Base-by-base conservation (phyloP, 2,329 filamentous ascomycete species). In the Alternaria incomplexa region DNA sequence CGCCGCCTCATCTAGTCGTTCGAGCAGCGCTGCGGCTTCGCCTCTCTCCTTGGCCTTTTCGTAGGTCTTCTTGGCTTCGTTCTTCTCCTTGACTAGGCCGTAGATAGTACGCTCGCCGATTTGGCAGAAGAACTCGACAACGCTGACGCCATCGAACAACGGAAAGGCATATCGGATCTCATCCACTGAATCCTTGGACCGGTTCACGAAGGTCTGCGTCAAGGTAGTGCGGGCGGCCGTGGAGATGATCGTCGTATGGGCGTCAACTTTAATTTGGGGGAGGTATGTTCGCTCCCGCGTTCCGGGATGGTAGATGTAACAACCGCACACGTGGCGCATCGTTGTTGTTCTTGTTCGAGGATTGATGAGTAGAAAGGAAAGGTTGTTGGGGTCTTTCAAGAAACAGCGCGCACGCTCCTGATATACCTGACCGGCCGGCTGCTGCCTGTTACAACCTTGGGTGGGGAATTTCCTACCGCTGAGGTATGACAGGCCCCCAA, bases 161-260 rank as follows among this genome's bases (percentile, higher is more conserved):
- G 59, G 59, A 10, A 62, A 62, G 5, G 55, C 59, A n/a, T 62
- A 62, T 20, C 55, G 52, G 15, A 62, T 50, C 30, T 62, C 55
- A 11, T 58, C 13, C 17, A 62, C 47, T 12, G 55, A 8, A 5
- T 62, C 13, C 13, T 30, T 22, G 6, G 47, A 50, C 12, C 3
- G n/a, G 22, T 62, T 62, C 6, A 58, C 30, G 20, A 62, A 62
- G 1, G 48, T 48, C n/a, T 62, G 59, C 11, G 17, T 52, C 11
- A 62, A 13, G 11, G 53, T 48, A 3, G 59, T 58, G 15, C 59
- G 55, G 28, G 59, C 57, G 15, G 55, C 55, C 12, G 47, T 58
- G 5, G 55, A 62, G 22, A 62, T 15, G 2, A 58, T 54, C 7
- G 55, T 58, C 2, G 59, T 62, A 23, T 48, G 59, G 11, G 48